These are phyloP conservation scores for Pseudogymnoascus sp. DNA, from an alignment of 2,329 filamentous ascomycete species.

Conservation along the genomic window DNA sequence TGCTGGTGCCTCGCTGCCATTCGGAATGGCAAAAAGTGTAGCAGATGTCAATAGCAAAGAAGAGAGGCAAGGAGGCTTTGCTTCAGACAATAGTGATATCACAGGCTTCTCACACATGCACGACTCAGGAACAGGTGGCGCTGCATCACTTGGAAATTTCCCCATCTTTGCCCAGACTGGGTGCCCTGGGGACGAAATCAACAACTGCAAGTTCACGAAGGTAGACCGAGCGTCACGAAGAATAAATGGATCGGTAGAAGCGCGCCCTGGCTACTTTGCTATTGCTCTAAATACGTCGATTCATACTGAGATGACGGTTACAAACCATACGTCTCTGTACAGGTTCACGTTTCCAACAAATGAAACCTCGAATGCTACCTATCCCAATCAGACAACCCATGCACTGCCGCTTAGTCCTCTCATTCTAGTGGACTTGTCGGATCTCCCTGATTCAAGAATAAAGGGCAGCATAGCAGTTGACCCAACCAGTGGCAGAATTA, in stretches of 20 bases:
- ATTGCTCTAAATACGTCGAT: conserved; percentile 52
- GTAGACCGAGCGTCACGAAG: conserved; percentile 34
- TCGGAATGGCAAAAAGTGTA: conserved; percentile 43
- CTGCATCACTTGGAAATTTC: conserved; percentile 64
- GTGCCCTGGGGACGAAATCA: conserved; percentile 54
- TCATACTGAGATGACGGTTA: conserved; percentile 58
- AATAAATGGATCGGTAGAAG: conserved; percentile 43
- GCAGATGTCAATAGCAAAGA: conserved; percentile 43
- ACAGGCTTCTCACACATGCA: conserved; percentile 32
- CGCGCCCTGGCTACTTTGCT: conserved; percentile 59
- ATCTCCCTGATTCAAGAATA: conserved; percentile 54
- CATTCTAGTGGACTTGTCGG: conserved; percentile 58
- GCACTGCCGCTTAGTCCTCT: conserved; percentile 42
- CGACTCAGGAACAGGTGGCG: conserved; percentile 40
- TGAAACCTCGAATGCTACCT: conserved; percentile 27
- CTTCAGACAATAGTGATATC: conserved; percentile 36
- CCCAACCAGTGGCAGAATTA: conserved; percentile 49
- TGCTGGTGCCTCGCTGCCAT: conserved; percentile 47
- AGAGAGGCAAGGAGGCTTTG: conserved; percentile 51
- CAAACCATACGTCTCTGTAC: conserved; percentile 60
- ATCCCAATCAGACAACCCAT: conserved; percentile 14
- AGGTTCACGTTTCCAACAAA: conserved; percentile 51
- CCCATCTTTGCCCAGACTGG: conserved; percentile 60
- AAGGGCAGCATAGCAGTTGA: conserved; percentile 52
- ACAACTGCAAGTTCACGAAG: conserved; percentile 55